Percentiles rank a stretch among this genome's conserved stretches.
These are phyloP conservation scores for Amphicarpaea edgeworthii DNA, from an alignment of 306 rosid genomes.

Conservation along the genomic window DNA sequence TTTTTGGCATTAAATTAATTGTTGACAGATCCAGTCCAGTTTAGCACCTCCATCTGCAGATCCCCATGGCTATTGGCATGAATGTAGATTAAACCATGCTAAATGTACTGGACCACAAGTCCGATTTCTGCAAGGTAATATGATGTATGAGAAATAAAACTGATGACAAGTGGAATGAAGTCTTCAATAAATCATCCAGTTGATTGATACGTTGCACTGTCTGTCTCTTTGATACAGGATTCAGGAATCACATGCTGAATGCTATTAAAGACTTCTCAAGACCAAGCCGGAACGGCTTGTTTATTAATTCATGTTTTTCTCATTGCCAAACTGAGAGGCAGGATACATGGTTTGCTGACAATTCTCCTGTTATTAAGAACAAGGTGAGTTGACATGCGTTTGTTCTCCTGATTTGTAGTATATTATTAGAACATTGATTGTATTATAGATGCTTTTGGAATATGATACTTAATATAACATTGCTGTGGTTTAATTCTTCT, in stretches of 20 bases:
- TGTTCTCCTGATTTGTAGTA: no score
- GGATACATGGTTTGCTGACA: conserved; percentile 91
- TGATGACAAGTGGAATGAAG: background rate
- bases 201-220: conserved; percentile 6
- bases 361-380: conserved; percentile 73
- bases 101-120: conserved; percentile 74
- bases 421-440: background rate
- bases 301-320: conserved; percentile 87
- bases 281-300: conserved; percentile 72
- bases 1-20: conserved; percentile 13
- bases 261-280: conserved; percentile 61
- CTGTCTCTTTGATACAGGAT: conserved; percentile 57
- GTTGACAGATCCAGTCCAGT: conserved; percentile 67
- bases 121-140: conserved; percentile 79
- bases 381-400: conserved; percentile 59
- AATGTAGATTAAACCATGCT: conserved; percentile 83
- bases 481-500: no score
- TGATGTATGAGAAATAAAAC: conserved; percentile 2
- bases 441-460: background rate
- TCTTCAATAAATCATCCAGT: conserved; percentile 3
- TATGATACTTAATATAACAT: background rate
- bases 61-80: conserved; percentile 87
- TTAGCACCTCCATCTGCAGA: conserved; percentile 94
- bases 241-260: conserved; percentile 84
- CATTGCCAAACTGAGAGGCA: conserved; percentile 97